Evolutionary conservation across 177 flowering plant genomes (phyloP).

Genomic region (Tripterygium wilfordii): DNA sequence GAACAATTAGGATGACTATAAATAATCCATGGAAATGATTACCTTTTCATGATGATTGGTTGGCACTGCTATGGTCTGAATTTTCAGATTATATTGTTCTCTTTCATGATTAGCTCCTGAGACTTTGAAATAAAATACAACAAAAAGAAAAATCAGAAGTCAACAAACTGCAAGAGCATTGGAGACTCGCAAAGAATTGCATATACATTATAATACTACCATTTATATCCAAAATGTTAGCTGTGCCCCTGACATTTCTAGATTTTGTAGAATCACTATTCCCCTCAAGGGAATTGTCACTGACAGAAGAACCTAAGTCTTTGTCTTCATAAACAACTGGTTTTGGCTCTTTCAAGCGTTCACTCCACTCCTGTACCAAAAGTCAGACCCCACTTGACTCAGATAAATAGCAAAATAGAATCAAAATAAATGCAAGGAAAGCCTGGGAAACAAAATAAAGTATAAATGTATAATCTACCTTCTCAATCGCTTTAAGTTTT

Average conservation of each 20-base stretch:
- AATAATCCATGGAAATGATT: neutral
- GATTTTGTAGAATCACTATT: constrained; percentile 14
- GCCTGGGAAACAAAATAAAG: neutral
- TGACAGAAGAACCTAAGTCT: constrained; percentile 25
- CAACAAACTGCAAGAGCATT: neutral
- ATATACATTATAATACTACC: constrained; percentile 18
- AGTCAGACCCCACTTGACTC: constrained; percentile 3
- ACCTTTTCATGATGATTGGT: constrained; percentile 8
- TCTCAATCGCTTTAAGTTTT: constrained; percentile 42
- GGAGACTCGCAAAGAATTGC: no score
- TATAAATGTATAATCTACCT: constrained; percentile 37
- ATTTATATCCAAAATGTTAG: constrained; percentile 19
- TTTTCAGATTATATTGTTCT: constrained; percentile 6
- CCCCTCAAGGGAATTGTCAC: constrained; percentile 15
- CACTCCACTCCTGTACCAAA: constrained; percentile 45
- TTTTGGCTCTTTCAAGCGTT: constrained; percentile 55
- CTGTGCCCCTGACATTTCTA: neutral
- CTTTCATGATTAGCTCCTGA: constrained; percentile 21
- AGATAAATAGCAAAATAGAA: neutral
- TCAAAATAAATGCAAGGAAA: neutral
- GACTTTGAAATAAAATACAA: constrained; percentile 3
- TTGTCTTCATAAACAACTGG: constrained; percentile 48
- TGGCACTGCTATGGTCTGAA: constrained; percentile 2
- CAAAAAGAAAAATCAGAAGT: neutral
- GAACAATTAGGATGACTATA: no score